Percentiles rank a stretch among this genome's conserved stretches.
These are phyloP conservation scores for Russula emetica DNA, from an alignment of 768 basidiomycete species.

Conservation along the genomic window DNA sequence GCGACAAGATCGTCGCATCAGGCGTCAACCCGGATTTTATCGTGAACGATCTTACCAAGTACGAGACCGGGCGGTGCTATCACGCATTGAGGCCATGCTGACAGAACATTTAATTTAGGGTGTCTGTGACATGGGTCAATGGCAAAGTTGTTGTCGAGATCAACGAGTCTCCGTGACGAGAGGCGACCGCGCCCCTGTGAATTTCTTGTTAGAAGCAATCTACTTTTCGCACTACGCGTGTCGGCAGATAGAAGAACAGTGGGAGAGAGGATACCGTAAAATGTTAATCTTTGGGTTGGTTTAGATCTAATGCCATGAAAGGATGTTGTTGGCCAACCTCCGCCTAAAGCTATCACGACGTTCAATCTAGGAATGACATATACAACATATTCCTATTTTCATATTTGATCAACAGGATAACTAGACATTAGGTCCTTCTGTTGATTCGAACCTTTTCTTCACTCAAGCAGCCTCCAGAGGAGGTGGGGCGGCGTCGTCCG, in stretches of 20 bases:
- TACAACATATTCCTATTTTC: conserved; percentile 10
- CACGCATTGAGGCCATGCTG: neutral
- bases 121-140: conserved; percentile 44
- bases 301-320: neutral
- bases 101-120: conserved; percentile 36
- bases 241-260: neutral
- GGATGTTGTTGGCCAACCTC: neutral
- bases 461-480: conserved; percentile 55
- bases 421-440: neutral
- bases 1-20: conserved; percentile 47
- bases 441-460: neutral
- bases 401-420: conserved; percentile 5
- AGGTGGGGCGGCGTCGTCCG: conserved; percentile 54
- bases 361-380: neutral
- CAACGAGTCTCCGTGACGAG: conserved; percentile 33
- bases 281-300: neutral
- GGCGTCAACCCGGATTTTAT: conserved; percentile 61
- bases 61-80: conserved; percentile 28
- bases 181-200: no score
- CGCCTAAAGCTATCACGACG: neutral
- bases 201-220: neutral
- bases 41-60: conserved; percentile 66
- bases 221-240: neutral
- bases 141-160: conserved; percentile 48
- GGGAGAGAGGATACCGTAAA: neutral